These are phyloP conservation scores for Prinsepia uniflora DNA, from an alignment of 306 rosid species.

Conservation along the genomic window DNA sequence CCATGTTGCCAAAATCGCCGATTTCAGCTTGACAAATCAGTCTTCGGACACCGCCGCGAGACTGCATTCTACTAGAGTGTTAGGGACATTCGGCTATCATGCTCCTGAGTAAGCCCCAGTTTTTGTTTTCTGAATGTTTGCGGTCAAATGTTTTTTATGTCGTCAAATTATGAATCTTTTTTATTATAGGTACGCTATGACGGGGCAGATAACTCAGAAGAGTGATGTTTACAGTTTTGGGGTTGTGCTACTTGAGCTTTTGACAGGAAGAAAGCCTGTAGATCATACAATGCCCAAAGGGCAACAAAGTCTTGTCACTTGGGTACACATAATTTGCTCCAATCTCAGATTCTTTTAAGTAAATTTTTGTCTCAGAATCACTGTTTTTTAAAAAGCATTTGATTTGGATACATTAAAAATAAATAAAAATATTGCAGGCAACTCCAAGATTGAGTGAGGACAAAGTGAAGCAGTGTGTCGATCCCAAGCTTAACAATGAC, in stretches of 20 bases:
- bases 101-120: slow-evolving; percentile 82
- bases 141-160: background rate
- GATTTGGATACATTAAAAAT: slow-evolving; percentile 1
- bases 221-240: slow-evolving; percentile 98
- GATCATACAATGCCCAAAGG: slow-evolving; percentile 99
- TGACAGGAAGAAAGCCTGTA: slow-evolving; percentile 97
- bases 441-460: slow-evolving; percentile 99
- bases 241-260: slow-evolving; percentile 90
- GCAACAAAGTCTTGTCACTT: slow-evolving; percentile 98
- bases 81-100: slow-evolving; percentile 98
- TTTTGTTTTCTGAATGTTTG: slow-evolving; percentile 7
- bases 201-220: slow-evolving; percentile 95
- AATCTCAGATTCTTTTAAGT: background rate
- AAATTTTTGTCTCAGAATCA: background rate
- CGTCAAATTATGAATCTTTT: background rate
- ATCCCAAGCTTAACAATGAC: slow-evolving; percentile 89
- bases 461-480: slow-evolving; percentile 96
- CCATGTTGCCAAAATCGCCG: slow-evolving; percentile 69
- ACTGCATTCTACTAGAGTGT: slow-evolving; percentile 90
- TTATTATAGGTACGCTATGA: slow-evolving; percentile 85
- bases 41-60: slow-evolving; percentile 89
- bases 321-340: slow-evolving; percentile 43
- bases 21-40: slow-evolving; percentile 86
- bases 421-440: slow-evolving; percentile 53
- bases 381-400: background rate